These are phyloP conservation scores for Berkeleyomyces basicola DNA, from an alignment of 2,329 filamentous ascomycete genomes.

Conservation along the genomic window DNA sequence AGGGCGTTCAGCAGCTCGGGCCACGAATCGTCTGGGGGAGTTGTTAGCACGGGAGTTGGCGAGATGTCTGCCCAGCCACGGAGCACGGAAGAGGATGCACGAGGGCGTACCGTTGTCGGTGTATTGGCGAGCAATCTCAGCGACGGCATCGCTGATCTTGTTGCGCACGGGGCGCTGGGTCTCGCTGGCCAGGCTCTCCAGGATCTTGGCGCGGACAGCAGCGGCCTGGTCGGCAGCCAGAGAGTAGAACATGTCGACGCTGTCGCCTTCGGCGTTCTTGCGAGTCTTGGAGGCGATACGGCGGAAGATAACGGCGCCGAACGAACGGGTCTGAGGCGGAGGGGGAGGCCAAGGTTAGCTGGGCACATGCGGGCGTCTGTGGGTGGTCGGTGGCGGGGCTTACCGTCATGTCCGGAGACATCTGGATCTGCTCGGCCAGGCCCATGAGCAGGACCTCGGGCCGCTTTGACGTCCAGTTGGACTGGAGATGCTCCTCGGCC, in stretches of 20 bases:
- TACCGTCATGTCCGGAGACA: constrained; percentile 57
- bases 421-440: constrained; percentile 77
- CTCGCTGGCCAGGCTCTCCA: constrained; percentile 62
- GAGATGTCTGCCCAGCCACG: not conserved
- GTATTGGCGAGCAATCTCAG: constrained; percentile 88
- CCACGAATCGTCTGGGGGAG: constrained; percentile 62
- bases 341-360: not conserved
- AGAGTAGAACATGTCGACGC: constrained; percentile 71
- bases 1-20: constrained; percentile 72
- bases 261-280: constrained; percentile 56
- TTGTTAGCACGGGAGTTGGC: not conserved
- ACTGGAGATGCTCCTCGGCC: constrained; percentile 80
- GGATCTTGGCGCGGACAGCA: constrained; percentile 67
- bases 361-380: not conserved
- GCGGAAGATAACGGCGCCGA: constrained; percentile 85
- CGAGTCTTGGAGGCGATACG: constrained; percentile 79
- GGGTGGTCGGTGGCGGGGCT: constrained; percentile 13
- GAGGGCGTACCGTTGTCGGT: constrained; percentile 62
- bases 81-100: not conserved
- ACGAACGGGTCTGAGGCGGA: constrained; percentile 57
- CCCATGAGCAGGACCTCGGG: constrained; percentile 89
- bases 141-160: constrained; percentile 95
- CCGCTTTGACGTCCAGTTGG: constrained; percentile 67
- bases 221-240: constrained; percentile 56
- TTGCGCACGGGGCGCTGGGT: constrained; percentile 61